Conservation (phyloP, 352 stramenopile genomes). For the Phytophthora ohioensis region DNA sequence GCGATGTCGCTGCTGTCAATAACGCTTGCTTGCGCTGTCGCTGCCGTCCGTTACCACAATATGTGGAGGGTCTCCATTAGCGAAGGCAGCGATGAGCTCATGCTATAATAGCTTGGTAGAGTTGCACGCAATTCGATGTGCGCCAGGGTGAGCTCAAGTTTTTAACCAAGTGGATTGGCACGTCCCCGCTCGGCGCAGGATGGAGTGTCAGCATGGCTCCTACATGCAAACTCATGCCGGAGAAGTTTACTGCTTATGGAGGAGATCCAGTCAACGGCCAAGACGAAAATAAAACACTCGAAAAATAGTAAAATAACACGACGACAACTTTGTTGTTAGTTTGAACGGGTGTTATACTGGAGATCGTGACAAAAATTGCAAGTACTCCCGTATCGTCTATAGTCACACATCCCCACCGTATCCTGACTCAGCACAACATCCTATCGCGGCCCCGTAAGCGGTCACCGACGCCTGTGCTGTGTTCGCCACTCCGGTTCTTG, state of each 20-base stretch:
- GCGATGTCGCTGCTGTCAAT: neutral
- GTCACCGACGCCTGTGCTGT: too few species aligned
- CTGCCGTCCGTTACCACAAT: too few species aligned
- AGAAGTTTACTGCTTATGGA: constrained; percentile 5
- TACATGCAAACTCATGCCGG: constrained; percentile 9
- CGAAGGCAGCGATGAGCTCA: too few species aligned
- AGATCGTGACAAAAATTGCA: too few species aligned
- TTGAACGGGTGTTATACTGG: too few species aligned
- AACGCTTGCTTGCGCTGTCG: constrained; percentile 1
- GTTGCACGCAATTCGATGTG: neutral
- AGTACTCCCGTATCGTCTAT: too few species aligned
- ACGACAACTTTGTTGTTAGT: too few species aligned
- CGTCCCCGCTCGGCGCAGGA: neutral
- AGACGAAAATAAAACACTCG: neutral
- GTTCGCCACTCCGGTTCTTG: neutral
- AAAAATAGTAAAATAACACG: neutral
- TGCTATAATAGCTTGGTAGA: too few species aligned
- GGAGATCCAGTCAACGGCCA: constrained; percentile 4
- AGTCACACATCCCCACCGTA: too few species aligned
- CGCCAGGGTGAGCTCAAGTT: constrained; percentile 1
- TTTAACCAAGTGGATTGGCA: neutral
- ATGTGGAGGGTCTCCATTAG: too few species aligned
- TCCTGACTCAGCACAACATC: too few species aligned
- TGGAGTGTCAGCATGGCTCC: neutral
- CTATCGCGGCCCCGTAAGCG: too few species aligned